phyloP scores from a whole-genome alignment of 2,329 filamentous ascomycete genomes.

The Hypoxylon sp. region DNA sequence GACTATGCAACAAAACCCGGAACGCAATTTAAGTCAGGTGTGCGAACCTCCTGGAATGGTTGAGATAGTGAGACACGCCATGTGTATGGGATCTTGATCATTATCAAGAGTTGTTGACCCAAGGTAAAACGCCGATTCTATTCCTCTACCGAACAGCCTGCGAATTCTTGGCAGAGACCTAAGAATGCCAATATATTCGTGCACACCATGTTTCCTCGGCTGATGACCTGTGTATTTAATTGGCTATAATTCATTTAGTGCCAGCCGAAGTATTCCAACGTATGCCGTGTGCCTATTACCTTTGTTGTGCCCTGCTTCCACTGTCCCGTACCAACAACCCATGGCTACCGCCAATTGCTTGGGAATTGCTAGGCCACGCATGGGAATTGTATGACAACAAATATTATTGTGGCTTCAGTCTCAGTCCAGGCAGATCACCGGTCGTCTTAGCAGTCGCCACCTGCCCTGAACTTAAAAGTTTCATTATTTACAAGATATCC shows the following conservation, averaged over 20 bases:
- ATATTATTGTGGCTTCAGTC: neutral
- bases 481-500: neutral
- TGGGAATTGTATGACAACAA: slow-evolving; percentile 5
- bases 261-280: neutral
- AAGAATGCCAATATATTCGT: slow-evolving; percentile 17
- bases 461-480: neutral
- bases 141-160: slow-evolving; percentile 26
- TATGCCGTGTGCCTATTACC: too few species aligned
- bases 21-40: neutral
- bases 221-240: neutral
- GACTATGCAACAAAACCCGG: neutral
- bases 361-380: neutral
- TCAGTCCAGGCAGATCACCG: neutral
- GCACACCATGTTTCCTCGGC: neutral
- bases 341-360: neutral
- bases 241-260: neutral
- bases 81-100: neutral
- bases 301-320: too few species aligned
- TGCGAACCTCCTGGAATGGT: slow-evolving; percentile 23
- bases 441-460: neutral
- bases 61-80: too few species aligned
- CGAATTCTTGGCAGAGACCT: slow-evolving; percentile 16
- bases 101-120: neutral
- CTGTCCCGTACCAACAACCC: too few species aligned
- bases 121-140: neutral